Evolutionary conservation across 768 basidiomycete genomes (phyloP).

Genomic region (Auriscalpium orientale): DNA sequence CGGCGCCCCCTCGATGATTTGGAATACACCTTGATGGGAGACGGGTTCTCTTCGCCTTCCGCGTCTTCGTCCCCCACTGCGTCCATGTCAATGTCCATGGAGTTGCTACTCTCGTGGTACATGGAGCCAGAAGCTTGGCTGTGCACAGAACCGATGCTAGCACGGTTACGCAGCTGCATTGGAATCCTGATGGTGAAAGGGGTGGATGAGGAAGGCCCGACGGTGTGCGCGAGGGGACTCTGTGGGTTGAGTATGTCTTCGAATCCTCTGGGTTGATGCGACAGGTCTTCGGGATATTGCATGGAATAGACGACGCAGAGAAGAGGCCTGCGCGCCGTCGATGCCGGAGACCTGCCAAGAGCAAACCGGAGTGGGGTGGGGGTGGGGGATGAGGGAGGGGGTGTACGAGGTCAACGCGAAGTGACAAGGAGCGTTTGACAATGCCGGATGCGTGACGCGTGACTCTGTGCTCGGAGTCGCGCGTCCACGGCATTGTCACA

Average conservation of each 20-base stretch:
- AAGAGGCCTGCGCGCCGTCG: not conserved
- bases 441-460: not conserved
- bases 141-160: conserved; percentile 9
- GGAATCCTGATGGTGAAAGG: conserved; percentile 14
- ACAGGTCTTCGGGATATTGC: not conserved
- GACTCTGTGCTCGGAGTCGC: conserved; percentile 24
- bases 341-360: not conserved
- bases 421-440: too few relatives aligned
- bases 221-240: not conserved
- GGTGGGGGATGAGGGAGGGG: too few relatives aligned
- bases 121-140: conserved; percentile 27
- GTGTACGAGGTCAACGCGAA: too few relatives aligned
- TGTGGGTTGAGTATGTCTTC: not conserved
- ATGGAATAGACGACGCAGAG: not conserved
- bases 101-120: conserved; percentile 26
- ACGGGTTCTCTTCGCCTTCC: conserved; percentile 14
- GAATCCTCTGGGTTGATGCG: not conserved
- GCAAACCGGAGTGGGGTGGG: too few relatives aligned
- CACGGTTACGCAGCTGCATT: conserved; percentile 14
- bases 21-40: conserved; percentile 7
- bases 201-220: not conserved
- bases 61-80: conserved; percentile 15
- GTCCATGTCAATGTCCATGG: conserved; percentile 24
- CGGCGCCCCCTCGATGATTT: conserved; percentile 21
- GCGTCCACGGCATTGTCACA: too few relatives aligned